These are phyloP conservation scores for Earliella scabrosa DNA, from an alignment of 1,284 basidiomycete genomes.

Conservation along the genomic window DNA sequence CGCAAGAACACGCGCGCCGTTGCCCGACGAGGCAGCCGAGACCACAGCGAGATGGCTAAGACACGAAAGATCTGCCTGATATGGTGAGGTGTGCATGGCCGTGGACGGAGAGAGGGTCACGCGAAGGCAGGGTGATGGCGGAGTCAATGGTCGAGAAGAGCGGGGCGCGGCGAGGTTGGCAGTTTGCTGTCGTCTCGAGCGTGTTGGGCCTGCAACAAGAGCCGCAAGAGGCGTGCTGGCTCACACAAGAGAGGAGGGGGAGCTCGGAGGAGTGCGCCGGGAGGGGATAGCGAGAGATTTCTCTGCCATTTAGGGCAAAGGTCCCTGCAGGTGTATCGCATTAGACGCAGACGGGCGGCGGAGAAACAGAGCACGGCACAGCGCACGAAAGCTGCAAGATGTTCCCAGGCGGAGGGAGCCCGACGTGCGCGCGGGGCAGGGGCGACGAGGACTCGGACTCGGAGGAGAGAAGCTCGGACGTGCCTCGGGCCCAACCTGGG, in stretches of 20 bases:
- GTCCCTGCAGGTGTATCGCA: conserved; percentile 1
- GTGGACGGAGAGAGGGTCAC: conserved; percentile 11
- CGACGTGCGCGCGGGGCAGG: not conserved
- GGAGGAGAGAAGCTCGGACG: conserved; percentile 6
- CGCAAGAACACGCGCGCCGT: conserved; percentile 13
- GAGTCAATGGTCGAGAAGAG: conserved; percentile 4
- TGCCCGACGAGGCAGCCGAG: not conserved
- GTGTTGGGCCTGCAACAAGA: not conserved
- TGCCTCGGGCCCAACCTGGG: not conserved
- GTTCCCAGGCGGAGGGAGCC: not conserved
- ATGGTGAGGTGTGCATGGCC: conserved; percentile 9
- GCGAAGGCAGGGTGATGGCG: conserved; percentile 15
- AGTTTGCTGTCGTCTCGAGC: conserved; percentile 5
- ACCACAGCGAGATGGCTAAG: not conserved
- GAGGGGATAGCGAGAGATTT: conserved; percentile 19
- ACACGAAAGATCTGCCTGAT: conserved; percentile 18
- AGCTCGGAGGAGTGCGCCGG: conserved; percentile 9
- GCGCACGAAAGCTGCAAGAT: not conserved
- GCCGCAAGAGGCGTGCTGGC: conserved; percentile 3
- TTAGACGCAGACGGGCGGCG: conserved; percentile 3
- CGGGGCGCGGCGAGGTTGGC: conserved; percentile 5
- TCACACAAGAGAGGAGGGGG: conserved; percentile 12
- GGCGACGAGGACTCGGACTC: too few species aligned
- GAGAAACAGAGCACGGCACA: conserved; percentile 7
- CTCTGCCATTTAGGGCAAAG: conserved; percentile 16